Base-by-base conservation (phyloP, 2,329 filamentous ascomycete genomes). In the Claviceps sp. region DNA sequence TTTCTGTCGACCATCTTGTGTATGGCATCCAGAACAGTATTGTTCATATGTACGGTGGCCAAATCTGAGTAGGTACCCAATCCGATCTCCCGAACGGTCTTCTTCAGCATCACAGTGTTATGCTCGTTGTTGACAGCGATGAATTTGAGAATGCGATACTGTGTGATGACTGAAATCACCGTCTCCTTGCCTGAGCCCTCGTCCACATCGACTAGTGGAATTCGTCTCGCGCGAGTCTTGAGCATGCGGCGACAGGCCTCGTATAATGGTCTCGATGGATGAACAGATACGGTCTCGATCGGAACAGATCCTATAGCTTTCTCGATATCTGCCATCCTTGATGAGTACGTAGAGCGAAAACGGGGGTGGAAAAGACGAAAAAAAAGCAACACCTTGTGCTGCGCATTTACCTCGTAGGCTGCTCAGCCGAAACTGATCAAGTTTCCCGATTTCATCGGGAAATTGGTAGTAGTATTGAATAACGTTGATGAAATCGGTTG, bases 401-500 rank as follows among this genome's bases (percentile, higher is more conserved):
- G 36, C 5, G 52, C 55, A 61, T 74, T 54, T 74, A 95, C 90
- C 88, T 78, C 91, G 81, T 54, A 98, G 78, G 64, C 89, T 95
- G 70, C 87, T 91, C 56, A 98, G 72, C 47, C 89, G 84, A 67
- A 98, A 96, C 67, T 95, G 87, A 59, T 97, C 93, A 61, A 98
- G 87, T 64, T 91, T 84, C 58, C 84, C 82, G 55, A 97, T 79
- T 54, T 90, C 86, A 59, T 95, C 88, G 2, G 91, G 93, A 61
- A 93, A 94, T 69, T 97, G 90, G 76, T 89, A 96, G 74, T 98
- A 97, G 70, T 98, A 98, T 67, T 97, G 91, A 42, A 98, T 95
- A 53, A 98, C 85, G 64, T 98, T 98, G 71, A 98, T 94, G 67
- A 93, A 98, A 70, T 98, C 93, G 55, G 89, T 95, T 56, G 89